Base-by-base conservation (phyloP, 768 basidiomycete species). In the Termitomyces heimii region DNA sequence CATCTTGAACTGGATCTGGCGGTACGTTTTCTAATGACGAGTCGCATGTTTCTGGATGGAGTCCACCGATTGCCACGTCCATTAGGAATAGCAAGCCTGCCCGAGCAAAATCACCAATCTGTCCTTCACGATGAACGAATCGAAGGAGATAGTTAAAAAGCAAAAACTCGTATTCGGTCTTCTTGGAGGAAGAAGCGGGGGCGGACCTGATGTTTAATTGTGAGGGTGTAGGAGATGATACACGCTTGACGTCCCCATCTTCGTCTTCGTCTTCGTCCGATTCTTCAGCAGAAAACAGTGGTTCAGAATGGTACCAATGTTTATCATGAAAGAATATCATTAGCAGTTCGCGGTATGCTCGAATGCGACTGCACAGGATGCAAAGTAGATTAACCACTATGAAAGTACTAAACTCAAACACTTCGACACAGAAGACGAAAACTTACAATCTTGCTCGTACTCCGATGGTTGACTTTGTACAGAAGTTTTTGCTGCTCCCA, bases 251-350 rank as follows among this genome's bases (percentile, higher is more conserved):
- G 0, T 77, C 80, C 0, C 78, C 79, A 7, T 81, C 80, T 1
- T 82, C 83, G 26, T 81, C 83, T 1, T 82, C 83, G 0, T 84
- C 82, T 40, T 89, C 89, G 0, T 87, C 86, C 39, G 85, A 84
- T 67, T 92, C 91, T 60, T 89, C 87, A 1, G 88, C 83, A 40
- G 85, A 74, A 60, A 88, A 89, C 43, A 91, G 67, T 10, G 88
- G 85, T 60, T 91, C 86, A 6, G 87, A 86, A 10, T 78, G 84
- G 67, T 86, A 88, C 86, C 91, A 92, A 63, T 91, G 85, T 66
- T 91, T 94, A 68, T 96, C 94, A 65, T 95, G 93, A 69, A 98
- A 96, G 76, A 98, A 98, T 61, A 98, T 96, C 82, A 97, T 90
- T 39, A 98, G 83, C 2, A 98, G 77, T 64, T 94, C 92, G 39